Evolutionary conservation across 306 rosid species (phyloP), one percentile per base, ranked within the genome.

Genomic region (Trifolium repens): DNA sequence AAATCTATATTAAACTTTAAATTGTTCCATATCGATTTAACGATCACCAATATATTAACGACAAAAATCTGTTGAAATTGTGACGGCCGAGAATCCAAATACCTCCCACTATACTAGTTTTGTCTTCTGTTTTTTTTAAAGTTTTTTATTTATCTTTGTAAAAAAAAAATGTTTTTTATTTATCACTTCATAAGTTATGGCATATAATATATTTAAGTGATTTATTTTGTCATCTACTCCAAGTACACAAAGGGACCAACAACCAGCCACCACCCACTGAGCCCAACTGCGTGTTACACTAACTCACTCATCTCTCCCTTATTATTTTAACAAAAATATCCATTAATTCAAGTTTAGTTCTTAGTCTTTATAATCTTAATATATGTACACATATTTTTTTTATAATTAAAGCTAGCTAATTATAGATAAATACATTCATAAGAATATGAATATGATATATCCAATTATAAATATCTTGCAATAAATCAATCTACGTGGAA

Each of bases 401-500:
- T 7, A 46, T 46, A 46, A 39, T 39, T 39, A 39, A 39, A 39
- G 42, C 42, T 39, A 39, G 42, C 42, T 68, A n/a, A 16, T 52
- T 6, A 32, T 49, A 2, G 24, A 52, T 16, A 52, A 2, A 47
- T 32, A 0, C 22, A 65, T 52, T 54, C 14, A 57, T 58, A 24
- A 4, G 37, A 39, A 37, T 50, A 61, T 78, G 16, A 69, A 46
- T 14, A 46, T 46, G 16, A 69, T 47, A 5, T 49, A 14, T 59
- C 19, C 24, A 62, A 40, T 44, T 10, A 11, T 46, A 24, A 37
- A 57, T 39, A 11, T 9, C 44, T 61, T 61, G 5, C 24, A 61
- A 42, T 52, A 52, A 67, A 35, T 42, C 26, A 37, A 75, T 77
- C 78, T 63, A 91, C 96, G 93, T 91, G 97, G 89, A 91, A 85